These are phyloP conservation scores for Nepenthes mirabilis DNA, from an alignment of 148 eudicot genomes.

Conservation along the genomic window DNA sequence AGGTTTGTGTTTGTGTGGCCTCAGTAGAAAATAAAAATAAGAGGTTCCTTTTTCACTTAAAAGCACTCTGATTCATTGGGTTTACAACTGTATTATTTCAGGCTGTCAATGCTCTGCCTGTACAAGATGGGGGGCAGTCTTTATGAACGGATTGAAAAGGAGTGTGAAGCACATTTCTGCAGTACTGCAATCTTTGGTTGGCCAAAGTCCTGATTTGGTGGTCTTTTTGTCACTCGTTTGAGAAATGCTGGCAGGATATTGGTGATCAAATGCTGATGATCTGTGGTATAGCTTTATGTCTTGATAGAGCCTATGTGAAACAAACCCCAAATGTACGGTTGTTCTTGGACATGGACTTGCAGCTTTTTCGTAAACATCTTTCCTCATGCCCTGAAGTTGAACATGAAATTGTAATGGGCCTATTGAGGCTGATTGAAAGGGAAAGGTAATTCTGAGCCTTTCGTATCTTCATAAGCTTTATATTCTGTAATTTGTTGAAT, in stretches of 20 bases:
- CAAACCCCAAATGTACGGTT: constrained; percentile 77
- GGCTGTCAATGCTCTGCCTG: constrained; percentile 92
- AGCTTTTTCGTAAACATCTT: constrained; percentile 83
- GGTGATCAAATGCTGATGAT: constrained; percentile 97
- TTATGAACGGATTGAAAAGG: constrained; percentile 76
- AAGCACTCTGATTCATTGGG: background rate
- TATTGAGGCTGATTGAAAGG: constrained; percentile 87
- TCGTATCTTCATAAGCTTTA: too few relatives aligned
- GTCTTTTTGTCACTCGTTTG: constrained; percentile 79
- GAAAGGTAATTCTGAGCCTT: constrained; percentile 45
- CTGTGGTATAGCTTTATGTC: constrained; percentile 87
- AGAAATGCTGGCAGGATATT: constrained; percentile 96
- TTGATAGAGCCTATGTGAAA: constrained; percentile 92
- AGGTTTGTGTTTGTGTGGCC: background rate
- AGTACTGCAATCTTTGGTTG: constrained; percentile 64
- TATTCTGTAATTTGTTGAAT: too few relatives aligned
- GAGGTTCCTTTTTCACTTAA: background rate
- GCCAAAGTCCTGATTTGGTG: constrained; percentile 86
- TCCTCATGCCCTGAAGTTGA: constrained; percentile 82
- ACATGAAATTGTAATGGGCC: constrained; percentile 89
- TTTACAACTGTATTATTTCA: constrained; percentile 12
- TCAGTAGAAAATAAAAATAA: background rate
- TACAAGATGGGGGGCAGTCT: constrained; percentile 92
- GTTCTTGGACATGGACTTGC: constrained; percentile 98
- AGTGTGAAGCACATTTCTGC: constrained; percentile 70